Base-by-base conservation (phyloP, 1,284 basidiomycete species). In the Sphaerobolus stellatus region DNA sequence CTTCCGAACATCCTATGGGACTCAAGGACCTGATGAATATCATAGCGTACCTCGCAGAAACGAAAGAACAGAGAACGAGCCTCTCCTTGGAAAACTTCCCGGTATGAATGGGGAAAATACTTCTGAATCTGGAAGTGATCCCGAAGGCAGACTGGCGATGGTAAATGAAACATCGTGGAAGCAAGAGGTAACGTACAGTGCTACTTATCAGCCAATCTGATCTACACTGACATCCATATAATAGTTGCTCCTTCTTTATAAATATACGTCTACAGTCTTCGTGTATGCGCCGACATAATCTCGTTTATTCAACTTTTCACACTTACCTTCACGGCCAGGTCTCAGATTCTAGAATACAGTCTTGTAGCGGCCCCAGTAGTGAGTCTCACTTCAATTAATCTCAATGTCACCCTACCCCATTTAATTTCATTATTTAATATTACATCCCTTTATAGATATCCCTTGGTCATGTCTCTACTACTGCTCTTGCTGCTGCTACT, bases 401-500 rank as follows among this genome's bases (percentile, higher is more conserved):
- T 24, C 16, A 6, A 11, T n/a, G 13, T 22, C 9, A 11, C 20
- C 27, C 22, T 27, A 13, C 20, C 14, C 2, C 33, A n/a, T 24
- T 40, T 40, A 8, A n/a, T n/a, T n/a, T n/a, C n/a, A n/a, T n/a
- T n/a, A n/a, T n/a, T n/a, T n/a, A n/a, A n/a, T n/a, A n/a, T 2
- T 49, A 22, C 33, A 18, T 11, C 29, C 25, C 7, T 7, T 13
- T 13, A 13, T 13, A 36, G 48, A 7, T 50, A 18, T 88, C 88
- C 13, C 88, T 94, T 43, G 93, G 93, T 1, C 93, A 96, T 71
- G 70, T 95, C 29, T 88, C 86, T 3, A 90, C 88, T 1, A 85
- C 81, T 1, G 89, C 91, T 1, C 81, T 96, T 1, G 93, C 93
- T 4, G 92, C 90, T 1, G 84, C 88, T 11, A 88, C 87, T n/a